A percentile compares a stretch with the other conserved stretches of the same genome.
Evolutionary conservation across 257 asterid genomes (phyloP).

Genomic region (Lavandula angustifolia): DNA sequence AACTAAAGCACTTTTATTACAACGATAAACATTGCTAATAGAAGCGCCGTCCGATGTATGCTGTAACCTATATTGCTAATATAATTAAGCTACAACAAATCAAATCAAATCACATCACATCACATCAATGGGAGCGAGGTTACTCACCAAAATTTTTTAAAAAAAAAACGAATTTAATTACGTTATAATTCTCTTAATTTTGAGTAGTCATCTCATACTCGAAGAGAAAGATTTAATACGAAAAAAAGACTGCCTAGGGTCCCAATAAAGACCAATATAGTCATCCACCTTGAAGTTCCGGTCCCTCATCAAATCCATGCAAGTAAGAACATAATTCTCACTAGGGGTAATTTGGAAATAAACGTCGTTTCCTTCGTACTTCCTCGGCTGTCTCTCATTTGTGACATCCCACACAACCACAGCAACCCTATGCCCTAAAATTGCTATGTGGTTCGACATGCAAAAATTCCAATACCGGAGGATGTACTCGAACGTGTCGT

Average conservation of each 20-base stretch:
- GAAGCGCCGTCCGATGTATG: no score
- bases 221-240: slow-evolving; percentile 36
- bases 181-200: no score
- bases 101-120: no score
- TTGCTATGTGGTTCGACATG: slow-evolving; percentile 41
- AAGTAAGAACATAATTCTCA: slow-evolving; percentile 39
- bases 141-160: no score
- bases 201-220: neutral
- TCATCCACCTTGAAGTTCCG: slow-evolving; percentile 41
- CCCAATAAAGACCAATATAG: slow-evolving; percentile 54
- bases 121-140: no score
- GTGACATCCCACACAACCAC: slow-evolving; percentile 60
- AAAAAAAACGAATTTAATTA: no score
- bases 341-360: slow-evolving; percentile 39
- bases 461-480: slow-evolving; percentile 51
- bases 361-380: slow-evolving; percentile 27
- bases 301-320: slow-evolving; percentile 46
- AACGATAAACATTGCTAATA: neutral
- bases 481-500: slow-evolving; percentile 46
- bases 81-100: neutral
- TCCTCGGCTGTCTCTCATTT: slow-evolving; percentile 34
- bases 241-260: slow-evolving; percentile 29
- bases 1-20: slow-evolving; percentile 6
- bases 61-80: neutral
- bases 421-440: slow-evolving; percentile 35